phyloP scores from a whole-genome alignment of 768 basidiomycete species.

The Calocybe cyanea region DNA sequence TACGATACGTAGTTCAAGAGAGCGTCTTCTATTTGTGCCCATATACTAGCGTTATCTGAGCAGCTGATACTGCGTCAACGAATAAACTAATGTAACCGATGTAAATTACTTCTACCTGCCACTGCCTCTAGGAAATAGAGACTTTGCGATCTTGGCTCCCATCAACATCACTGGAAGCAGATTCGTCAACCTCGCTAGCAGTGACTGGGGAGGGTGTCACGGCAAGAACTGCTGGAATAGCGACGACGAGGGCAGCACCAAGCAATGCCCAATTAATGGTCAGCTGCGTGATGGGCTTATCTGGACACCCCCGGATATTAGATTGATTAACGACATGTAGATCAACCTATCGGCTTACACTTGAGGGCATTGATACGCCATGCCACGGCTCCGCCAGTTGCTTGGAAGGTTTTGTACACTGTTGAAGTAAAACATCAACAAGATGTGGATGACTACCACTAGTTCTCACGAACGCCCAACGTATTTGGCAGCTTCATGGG shows the following conservation, averaged over 20 bases:
- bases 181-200: neutral
- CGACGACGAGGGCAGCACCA: slow-evolving; percentile 20
- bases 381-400: slow-evolving; percentile 25
- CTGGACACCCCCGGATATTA: no score
- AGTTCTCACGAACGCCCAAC: slow-evolving; percentile 19
- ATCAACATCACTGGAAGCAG: neutral
- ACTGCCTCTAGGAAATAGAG: no score
- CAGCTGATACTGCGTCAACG: no score
- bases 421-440: neutral
- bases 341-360: slow-evolving; percentile 11
- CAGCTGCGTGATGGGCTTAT: slow-evolving; percentile 18
- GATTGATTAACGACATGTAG: no score
- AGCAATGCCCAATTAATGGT: slow-evolving; percentile 25
- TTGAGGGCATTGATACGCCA: slow-evolving; percentile 28
- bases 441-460: neutral
- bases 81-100: no score
- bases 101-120: no score
- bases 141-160: slow-evolving; percentile 2
- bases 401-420: slow-evolving; percentile 28
- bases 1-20: no score
- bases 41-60: no score
- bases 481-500: slow-evolving; percentile 24
- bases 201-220: slow-evolving; percentile 22
- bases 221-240: slow-evolving; percentile 22
- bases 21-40: no score